phyloP scores from a whole-genome alignment of 352 stramenopile species.

The Pythium phragmiticola region DNA sequence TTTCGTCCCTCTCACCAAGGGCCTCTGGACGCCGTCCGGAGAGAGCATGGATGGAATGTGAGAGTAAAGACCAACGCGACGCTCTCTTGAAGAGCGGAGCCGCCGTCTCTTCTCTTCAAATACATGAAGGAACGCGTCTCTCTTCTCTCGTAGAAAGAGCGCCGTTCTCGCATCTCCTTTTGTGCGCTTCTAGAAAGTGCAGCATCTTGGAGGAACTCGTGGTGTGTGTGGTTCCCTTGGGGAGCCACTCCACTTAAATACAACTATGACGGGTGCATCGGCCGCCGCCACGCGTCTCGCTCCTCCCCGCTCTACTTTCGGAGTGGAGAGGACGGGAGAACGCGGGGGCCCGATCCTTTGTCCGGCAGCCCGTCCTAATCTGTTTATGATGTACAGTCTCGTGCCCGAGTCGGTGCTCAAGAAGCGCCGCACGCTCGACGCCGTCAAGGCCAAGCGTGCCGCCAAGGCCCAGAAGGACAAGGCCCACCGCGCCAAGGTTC shows the following conservation, averaged over 20 bases:
- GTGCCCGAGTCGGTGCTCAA: slow-evolving; percentile 90
- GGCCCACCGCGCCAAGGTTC: slow-evolving; percentile 85
- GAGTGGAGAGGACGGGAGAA: neutral
- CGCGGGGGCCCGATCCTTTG: slow-evolving; percentile 21
- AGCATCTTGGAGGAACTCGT: slow-evolving; percentile 77
- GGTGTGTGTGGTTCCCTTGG: slow-evolving; percentile 63
- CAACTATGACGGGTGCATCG: slow-evolving; percentile 86
- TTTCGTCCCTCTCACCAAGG: slow-evolving; percentile 2
- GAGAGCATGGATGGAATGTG: slow-evolving; percentile 69
- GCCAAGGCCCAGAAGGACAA: slow-evolving; percentile 76
- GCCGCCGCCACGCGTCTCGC: slow-evolving; percentile 6
- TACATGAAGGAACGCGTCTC: slow-evolving; percentile 48
- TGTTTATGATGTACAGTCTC: slow-evolving; percentile 52
- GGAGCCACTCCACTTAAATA: slow-evolving; percentile 82
- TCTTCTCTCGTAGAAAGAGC: neutral
- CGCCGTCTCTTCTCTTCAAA: slow-evolving; percentile 83
- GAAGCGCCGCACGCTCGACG: slow-evolving; percentile 87
- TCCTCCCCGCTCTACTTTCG: neutral
- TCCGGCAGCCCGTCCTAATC: slow-evolving; percentile 77
- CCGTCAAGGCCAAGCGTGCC: slow-evolving; percentile 85
- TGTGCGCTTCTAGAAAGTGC: slow-evolving; percentile 48
- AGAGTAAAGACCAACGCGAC: slow-evolving; percentile 65
- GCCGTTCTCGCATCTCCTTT: slow-evolving; percentile 62
- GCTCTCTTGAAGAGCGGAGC: neutral
- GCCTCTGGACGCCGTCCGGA: slow-evolving; percentile 1